These are phyloP conservation scores for Cercospora sp. DNA, from an alignment of 2,329 filamentous ascomycete genomes.

Conservation along the genomic window DNA sequence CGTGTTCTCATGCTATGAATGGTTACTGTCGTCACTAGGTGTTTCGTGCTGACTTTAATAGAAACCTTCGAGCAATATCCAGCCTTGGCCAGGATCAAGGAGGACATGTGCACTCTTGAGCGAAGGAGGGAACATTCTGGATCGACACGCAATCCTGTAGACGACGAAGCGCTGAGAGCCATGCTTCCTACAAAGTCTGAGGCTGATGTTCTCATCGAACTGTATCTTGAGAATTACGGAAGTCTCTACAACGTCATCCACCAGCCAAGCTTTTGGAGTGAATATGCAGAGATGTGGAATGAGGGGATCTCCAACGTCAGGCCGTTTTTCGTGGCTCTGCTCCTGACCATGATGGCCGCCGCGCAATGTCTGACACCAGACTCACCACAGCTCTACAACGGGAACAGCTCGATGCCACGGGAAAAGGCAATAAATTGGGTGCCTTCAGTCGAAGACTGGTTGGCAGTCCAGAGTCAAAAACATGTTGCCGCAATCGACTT, in stretches of 20 bases:
- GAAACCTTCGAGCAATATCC: slow-evolving; percentile 41
- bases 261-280: slow-evolving; percentile 53
- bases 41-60: background rate
- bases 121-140: slow-evolving; percentile 29
- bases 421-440: slow-evolving; percentile 44
- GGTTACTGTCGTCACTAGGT: background rate
- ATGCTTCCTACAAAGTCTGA: slow-evolving; percentile 41
- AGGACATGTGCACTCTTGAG: slow-evolving; percentile 34
- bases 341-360: slow-evolving; percentile 45
- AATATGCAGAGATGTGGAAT: slow-evolving; percentile 54
- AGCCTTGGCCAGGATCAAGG: slow-evolving; percentile 32
- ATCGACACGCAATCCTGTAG: slow-evolving; percentile 25
- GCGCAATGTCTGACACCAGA: slow-evolving; percentile 39
- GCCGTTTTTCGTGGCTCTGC: slow-evolving; percentile 43
- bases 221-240: slow-evolving; percentile 57
- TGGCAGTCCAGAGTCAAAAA: slow-evolving; percentile 52
- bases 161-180: slow-evolving; percentile 40
- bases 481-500: slow-evolving; percentile 53
- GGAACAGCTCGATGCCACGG: slow-evolving; percentile 47
- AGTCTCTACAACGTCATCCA: slow-evolving; percentile 56
- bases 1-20: background rate
- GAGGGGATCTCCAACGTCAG: slow-evolving; percentile 28
- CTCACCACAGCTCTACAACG: slow-evolving; percentile 42
- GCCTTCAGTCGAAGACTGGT: slow-evolving; percentile 46
- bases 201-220: slow-evolving; percentile 46